These are phyloP conservation scores for Rosellinia necatrix DNA, from an alignment of 2,329 filamentous ascomycete genomes.

Conservation along the genomic window DNA sequence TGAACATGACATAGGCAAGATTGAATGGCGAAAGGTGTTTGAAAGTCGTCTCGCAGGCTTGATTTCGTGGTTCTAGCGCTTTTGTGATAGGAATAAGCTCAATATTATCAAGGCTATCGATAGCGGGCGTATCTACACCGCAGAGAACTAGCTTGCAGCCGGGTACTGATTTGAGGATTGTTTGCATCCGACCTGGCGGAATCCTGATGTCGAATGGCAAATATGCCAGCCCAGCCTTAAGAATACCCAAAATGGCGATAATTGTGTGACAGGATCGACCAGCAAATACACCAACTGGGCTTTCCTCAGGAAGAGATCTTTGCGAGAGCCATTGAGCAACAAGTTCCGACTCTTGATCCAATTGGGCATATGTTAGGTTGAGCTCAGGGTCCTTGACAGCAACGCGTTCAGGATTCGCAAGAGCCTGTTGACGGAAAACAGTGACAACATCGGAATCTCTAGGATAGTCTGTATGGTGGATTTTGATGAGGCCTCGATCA, in stretches of 20 bases:
- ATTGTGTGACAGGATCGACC: constrained; percentile 18
- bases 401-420: constrained; percentile 4
- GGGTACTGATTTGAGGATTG: constrained; percentile 5
- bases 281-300: constrained; percentile 16
- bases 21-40: constrained; percentile 5
- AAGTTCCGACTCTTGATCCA: constrained; percentile 16
- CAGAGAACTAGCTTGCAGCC: not conserved
- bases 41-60: not conserved
- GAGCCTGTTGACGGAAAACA: constrained; percentile 6
- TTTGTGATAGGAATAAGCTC: constrained; percentile 7
- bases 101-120: not conserved
- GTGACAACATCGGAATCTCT: not conserved
- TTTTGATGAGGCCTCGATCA: not conserved
- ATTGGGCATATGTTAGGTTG: constrained; percentile 16
- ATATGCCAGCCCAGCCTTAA: constrained; percentile 19
- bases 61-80: not conserved
- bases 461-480: not conserved
- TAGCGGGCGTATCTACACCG: not conserved
- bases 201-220: constrained; percentile 8
- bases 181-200: constrained; percentile 2
- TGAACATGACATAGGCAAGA: constrained; percentile 18
- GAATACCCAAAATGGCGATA: constrained; percentile 9
- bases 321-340: constrained; percentile 13
- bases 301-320: constrained; percentile 15
- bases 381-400: constrained; percentile 16